A percentile compares a stretch with the other conserved stretches of the same genome.
phyloP scores from a whole-genome alignment of 352 stramenopile species.

The Thalassiosira oceanica region DNA sequence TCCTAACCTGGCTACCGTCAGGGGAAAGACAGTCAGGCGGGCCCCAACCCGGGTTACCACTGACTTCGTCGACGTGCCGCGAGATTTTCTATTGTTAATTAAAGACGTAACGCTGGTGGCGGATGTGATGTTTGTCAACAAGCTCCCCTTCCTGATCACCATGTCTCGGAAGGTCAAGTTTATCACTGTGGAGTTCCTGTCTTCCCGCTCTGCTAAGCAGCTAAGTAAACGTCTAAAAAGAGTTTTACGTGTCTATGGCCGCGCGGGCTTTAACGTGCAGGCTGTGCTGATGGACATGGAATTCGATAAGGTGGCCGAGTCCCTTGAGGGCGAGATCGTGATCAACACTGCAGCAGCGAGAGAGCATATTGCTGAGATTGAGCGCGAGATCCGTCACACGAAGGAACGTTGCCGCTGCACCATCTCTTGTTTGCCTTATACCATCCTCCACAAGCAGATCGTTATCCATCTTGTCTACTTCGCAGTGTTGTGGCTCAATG shows the following conservation, averaged over 20 bases:
- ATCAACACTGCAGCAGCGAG: constrained; percentile 15
- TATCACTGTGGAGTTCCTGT: constrained; percentile 8
- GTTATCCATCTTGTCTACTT: constrained; percentile 1
- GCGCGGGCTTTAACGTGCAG: constrained; percentile 8
- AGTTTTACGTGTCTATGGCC: constrained; percentile 10
- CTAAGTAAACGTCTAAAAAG: constrained; percentile 1
- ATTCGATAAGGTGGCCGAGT: constrained; percentile 25
- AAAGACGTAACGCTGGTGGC: constrained; percentile 1
- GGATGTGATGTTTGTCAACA: constrained; percentile 29
- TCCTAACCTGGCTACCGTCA: constrained; percentile 29
- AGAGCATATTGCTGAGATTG: constrained; percentile 20
- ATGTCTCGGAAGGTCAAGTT: constrained; percentile 10
- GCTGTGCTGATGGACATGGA: constrained; percentile 13
- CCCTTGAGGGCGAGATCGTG: not conserved
- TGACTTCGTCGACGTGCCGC: constrained; percentile 9
- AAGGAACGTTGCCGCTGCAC: constrained; percentile 5
- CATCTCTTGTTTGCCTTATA: not conserved
- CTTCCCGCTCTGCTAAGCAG: not conserved
- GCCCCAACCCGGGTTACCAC: constrained; percentile 1
- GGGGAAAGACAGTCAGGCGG: constrained; percentile 36
- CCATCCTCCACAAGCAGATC: not conserved
- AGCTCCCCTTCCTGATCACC: constrained; percentile 18
- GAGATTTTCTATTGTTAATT: constrained; percentile 5
- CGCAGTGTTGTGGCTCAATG: constrained; percentile 7
- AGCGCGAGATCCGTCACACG: constrained; percentile 4